Conservation (phyloP, 2,329 filamentous ascomycete genomes). For the Colletotrichum paranaense region DNA sequence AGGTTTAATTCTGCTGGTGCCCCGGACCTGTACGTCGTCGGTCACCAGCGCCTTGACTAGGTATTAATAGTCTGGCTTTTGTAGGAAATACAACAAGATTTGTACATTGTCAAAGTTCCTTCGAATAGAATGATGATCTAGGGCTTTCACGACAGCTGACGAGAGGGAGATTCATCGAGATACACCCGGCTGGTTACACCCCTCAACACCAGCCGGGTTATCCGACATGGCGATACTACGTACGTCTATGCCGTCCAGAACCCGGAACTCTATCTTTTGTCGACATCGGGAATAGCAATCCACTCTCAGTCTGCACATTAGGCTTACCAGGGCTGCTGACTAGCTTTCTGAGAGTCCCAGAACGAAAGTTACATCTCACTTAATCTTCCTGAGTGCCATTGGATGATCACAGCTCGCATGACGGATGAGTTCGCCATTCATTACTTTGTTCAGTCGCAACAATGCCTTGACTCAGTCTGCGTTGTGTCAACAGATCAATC, state of each 20-base stretch:
- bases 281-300: no score
- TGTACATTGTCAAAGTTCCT: neutral
- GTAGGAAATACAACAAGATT: neutral
- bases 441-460: neutral
- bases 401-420: neutral
- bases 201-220: neutral
- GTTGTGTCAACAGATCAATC: neutral
- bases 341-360: neutral
- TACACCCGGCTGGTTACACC: no score
- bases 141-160: neutral
- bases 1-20: neutral
- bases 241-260: neutral
- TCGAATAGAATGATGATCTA: neutral
- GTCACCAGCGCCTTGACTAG: neutral
- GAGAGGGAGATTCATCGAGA: neutral
- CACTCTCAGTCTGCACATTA: no score
- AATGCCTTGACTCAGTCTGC: neutral
- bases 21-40: neutral
- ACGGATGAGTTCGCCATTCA: neutral
- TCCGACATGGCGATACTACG: neutral
- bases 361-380: neutral
- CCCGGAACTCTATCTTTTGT: neutral
- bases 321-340: no score
- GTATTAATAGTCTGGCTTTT: no score
- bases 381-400: neutral